These are phyloP conservation scores for Cladorrhinum sp. DNA, from an alignment of 2,329 filamentous ascomycete genomes.

Conservation along the genomic window DNA sequence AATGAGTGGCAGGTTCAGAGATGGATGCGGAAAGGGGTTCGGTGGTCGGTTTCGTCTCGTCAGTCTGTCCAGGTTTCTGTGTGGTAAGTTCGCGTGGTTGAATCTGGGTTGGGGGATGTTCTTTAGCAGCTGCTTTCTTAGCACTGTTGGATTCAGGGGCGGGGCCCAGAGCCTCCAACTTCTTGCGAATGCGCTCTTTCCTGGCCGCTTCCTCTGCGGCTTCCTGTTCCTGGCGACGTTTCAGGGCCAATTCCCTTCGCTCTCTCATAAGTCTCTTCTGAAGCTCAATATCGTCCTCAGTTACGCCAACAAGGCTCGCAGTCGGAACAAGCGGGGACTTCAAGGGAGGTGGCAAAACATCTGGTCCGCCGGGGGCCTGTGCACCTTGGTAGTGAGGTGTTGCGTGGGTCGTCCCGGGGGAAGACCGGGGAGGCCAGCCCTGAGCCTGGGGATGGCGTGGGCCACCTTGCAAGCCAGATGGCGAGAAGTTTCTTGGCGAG, in stretches of 20 bases:
- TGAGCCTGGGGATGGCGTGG: slow-evolving; percentile 33
- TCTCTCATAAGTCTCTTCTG: slow-evolving; percentile 73
- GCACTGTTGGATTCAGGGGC: slow-evolving; percentile 57
- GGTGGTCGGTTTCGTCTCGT: slow-evolving; percentile 25
- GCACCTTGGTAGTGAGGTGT: slow-evolving; percentile 34
- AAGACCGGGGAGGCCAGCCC: slow-evolving; percentile 42
- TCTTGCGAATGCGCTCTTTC: slow-evolving; percentile 67
- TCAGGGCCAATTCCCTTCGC: slow-evolving; percentile 65
- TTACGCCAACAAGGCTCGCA: slow-evolving; percentile 30
- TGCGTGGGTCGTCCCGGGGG: slow-evolving; percentile 43
- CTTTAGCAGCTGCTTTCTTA: slow-evolving; percentile 51
- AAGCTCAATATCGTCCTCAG: slow-evolving; percentile 56
- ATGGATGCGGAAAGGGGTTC: slow-evolving; percentile 14
- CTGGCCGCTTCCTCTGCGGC: slow-evolving; percentile 69
- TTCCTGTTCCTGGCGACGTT: slow-evolving; percentile 65
- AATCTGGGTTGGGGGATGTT: slow-evolving; percentile 37
- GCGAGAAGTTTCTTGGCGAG: slow-evolving; percentile 44
- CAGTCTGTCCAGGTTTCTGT: slow-evolving; percentile 11
- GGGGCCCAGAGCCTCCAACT: slow-evolving; percentile 67
- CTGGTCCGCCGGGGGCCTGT: slow-evolving; percentile 3
- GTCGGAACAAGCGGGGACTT: slow-evolving; percentile 31
- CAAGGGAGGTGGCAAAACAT: slow-evolving; percentile 29
- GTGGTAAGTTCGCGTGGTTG: slow-evolving; percentile 22
- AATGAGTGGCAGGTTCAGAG: slow-evolving; percentile 14
- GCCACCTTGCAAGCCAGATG: slow-evolving; percentile 35